phyloP scores from a whole-genome alignment of 2,329 filamentous ascomycete species.

The Fulvia fulva region DNA sequence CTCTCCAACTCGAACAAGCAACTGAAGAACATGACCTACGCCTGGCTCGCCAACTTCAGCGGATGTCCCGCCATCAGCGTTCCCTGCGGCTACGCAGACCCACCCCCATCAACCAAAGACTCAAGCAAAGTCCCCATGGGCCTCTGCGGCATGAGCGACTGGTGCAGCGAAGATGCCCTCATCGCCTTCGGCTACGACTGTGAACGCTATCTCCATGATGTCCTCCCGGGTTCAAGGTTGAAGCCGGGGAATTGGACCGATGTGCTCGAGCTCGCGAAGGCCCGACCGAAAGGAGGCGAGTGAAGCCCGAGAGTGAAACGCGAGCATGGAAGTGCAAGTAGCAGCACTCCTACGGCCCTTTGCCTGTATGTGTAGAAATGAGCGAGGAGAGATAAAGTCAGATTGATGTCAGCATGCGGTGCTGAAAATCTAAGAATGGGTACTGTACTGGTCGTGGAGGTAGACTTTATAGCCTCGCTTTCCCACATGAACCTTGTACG shows the following conservation, averaged over 20 bases:
- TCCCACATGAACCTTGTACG: neutral
- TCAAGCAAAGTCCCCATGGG: conserved; percentile 56
- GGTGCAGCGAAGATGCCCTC: conserved; percentile 51
- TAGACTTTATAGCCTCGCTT: neutral
- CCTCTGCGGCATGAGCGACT: conserved; percentile 53
- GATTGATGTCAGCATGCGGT: neutral
- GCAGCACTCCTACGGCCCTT: too few species aligned
- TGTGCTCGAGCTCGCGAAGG: conserved; percentile 30
- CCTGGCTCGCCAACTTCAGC: conserved; percentile 77
- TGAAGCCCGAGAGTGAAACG: too few species aligned
- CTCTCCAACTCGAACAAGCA: conserved; percentile 66
- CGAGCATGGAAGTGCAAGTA: too few species aligned
- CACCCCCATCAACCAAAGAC: conserved; percentile 32
- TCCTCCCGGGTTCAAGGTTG: conserved; percentile 32
- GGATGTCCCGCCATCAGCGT: conserved; percentile 72
- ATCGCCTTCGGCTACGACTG: conserved; percentile 53
- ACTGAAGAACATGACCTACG: conserved; percentile 46
- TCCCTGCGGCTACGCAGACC: conserved; percentile 67
- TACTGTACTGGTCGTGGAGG: neutral
- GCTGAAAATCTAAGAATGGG: neutral
- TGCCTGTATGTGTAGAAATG: neutral
- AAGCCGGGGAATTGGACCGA: conserved; percentile 39
- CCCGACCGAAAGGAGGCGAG: neutral
- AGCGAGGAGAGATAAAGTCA: neutral
- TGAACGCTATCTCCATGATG: conserved; percentile 45